Base-by-base conservation (phyloP, 495 filamentous ascomycete species). In the Acidomyces sp. region DNA sequence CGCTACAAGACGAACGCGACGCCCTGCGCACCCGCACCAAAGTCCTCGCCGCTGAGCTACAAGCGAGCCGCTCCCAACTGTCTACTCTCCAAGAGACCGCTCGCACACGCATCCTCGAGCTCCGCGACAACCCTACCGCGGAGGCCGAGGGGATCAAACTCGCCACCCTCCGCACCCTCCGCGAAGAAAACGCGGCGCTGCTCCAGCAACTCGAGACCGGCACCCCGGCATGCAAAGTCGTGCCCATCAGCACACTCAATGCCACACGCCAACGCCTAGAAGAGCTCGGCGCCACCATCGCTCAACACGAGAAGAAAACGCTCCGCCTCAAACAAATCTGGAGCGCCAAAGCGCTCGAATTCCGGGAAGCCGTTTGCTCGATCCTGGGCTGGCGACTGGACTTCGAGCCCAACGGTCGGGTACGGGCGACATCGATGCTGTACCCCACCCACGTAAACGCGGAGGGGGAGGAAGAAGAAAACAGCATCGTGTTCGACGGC, bases 401-500 rank as follows among this genome's bases (percentile, higher is more conserved):
- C 37, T 94, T 96, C 63, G 73, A 93, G 54, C 83, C 83, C 2
- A 92, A 88, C 53, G 90, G 90, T 15, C 85, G 87, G 51, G 88
- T 93, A 53, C 72, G 80, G 11, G 80, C 93, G 35, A 86, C 85
- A 20, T 77, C 69, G 34, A 73, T 85, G 54, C 86, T 85, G 54
- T 79, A 78, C 49, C 75, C 82, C 0, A 75, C 73, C 29, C 37
- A 32, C 3, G 34, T 46, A 1, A 77, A 82, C 16, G 51, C 62
- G 48, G 62, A 69, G 10, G 63, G 61, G 24, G 69, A 71, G 63
- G 31, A 71, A 56, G 71, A 82, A 57, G 82, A 85, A 68, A 92
- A 88, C 47, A 85, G 78, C 34, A 93, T 99, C 44, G 74, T 94
- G 1, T 96, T 99, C 61, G 90, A 99, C 63, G 92, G 88, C 17